A percentile compares a stretch with the other conserved stretches of the same genome.
These are phyloP conservation scores for Pythium pectinolyticum DNA, from an alignment of 352 stramenopile species.

Conservation along the genomic window DNA sequence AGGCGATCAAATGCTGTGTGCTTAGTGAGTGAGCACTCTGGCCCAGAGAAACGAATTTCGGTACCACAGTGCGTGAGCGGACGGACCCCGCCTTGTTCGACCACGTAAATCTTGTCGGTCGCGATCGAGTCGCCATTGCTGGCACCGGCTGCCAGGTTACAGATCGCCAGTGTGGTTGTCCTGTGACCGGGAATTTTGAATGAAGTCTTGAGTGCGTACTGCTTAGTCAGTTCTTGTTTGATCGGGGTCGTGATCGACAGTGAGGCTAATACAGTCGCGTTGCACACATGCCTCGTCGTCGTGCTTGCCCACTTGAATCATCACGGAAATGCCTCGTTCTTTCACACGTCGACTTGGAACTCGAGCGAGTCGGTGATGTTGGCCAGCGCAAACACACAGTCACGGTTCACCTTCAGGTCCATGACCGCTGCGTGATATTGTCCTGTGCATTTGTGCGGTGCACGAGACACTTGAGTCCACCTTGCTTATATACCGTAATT, in stretches of 20 bases:
- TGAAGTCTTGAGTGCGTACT: conserved; percentile 83
- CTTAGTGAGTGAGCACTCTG: too few relatives aligned
- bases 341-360: conserved; percentile 88
- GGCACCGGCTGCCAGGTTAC: conserved; percentile 85
- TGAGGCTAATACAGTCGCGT: conserved; percentile 90
- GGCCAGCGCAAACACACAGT: conserved; percentile 93
- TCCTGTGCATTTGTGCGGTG: conserved; percentile 85
- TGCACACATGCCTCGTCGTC: conserved; percentile 94
- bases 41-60: too few relatives aligned
- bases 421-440: conserved; percentile 92
- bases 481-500: conserved; percentile 90
- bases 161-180: conserved; percentile 93
- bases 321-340: conserved; percentile 77
- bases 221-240: conserved; percentile 83
- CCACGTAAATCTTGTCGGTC: conserved; percentile 85
- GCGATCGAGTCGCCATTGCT: conserved; percentile 15
- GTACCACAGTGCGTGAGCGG: conserved; percentile 95
- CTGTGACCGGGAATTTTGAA: conserved; percentile 92
- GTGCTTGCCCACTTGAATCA: conserved; percentile 69
- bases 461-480: conserved; percentile 89
- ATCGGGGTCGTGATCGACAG: conserved; percentile 87
- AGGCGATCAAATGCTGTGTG: too few relatives aligned
- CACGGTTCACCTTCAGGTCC: conserved; percentile 91
- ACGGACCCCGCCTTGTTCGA: conserved; percentile 91
- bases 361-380: conserved; percentile 92